Conservation (phyloP, 495 filamentous ascomycete species). For the Trichoderma reesei region DNA sequence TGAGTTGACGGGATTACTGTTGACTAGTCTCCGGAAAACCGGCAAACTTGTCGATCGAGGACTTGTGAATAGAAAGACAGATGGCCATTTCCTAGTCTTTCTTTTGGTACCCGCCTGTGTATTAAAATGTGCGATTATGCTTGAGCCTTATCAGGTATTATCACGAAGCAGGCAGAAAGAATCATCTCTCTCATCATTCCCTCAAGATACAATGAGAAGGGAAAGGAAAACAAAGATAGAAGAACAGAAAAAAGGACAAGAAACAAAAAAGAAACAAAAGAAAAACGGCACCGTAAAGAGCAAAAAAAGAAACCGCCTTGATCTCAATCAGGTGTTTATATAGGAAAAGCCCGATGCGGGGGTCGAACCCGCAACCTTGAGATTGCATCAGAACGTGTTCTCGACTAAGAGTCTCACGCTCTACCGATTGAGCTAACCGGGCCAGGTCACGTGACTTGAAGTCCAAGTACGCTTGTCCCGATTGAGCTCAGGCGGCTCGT, state of each 20-base stretch:
- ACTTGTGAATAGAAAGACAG: not conserved
- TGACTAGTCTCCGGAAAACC: not conserved
- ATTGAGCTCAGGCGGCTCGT: slow-evolving; percentile 1
- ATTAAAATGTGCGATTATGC: too few species aligned
- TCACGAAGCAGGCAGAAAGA: too few species aligned
- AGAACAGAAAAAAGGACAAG: not conserved
- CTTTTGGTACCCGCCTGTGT: not conserved
- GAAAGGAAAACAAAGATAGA: not conserved
- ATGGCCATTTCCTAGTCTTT: not conserved
- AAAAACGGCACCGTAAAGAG: not conserved
- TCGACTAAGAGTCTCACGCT: slow-evolving; percentile 69
- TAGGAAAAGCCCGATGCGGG: slow-evolving; percentile 28
- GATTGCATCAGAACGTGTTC: slow-evolving; percentile 10
- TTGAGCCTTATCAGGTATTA: too few species aligned
- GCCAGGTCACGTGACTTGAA: not conserved
- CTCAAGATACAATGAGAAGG: too few species aligned
- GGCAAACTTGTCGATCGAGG: not conserved
- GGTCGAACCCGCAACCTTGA: slow-evolving; percentile 27
- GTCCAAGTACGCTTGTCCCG: not conserved
- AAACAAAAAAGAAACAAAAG: slow-evolving; percentile 18
- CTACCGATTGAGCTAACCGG: slow-evolving; percentile 74
- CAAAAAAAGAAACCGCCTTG: not conserved
- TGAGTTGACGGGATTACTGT: not conserved
- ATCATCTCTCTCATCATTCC: too few species aligned
- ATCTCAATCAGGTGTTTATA: not conserved